These are phyloP conservation scores for Picochlorum costavermella DNA, from an alignment of 139 green algal genomes.

Conservation along the genomic window DNA sequence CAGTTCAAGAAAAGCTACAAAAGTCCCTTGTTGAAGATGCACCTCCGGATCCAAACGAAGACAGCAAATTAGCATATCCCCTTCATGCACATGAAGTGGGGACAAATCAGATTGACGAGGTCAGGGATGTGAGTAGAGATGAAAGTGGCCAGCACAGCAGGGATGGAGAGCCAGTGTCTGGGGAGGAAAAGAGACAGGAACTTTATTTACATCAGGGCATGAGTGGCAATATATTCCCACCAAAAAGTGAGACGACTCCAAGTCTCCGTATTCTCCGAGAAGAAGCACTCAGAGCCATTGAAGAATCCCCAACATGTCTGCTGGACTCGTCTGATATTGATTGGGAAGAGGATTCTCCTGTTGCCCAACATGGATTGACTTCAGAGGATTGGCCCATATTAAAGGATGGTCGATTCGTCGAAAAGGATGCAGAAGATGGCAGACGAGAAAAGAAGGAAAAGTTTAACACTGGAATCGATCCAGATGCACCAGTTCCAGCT, in stretches of 20 bases:
- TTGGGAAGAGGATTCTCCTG: constrained; percentile 6
- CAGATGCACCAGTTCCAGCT: background rate
- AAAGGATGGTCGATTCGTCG: background rate
- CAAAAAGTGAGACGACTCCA: constrained; percentile 3
- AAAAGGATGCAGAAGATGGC: background rate
- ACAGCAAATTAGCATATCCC: background rate
- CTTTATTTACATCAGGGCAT: too few species aligned
- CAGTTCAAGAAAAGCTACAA: constrained; percentile 29
- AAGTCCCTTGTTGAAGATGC: background rate
- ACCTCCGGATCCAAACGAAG: background rate
- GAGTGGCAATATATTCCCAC: background rate
- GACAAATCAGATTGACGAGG: background rate
- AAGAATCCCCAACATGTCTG: constrained; percentile 13
- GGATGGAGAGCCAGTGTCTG: background rate
- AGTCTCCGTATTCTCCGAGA: background rate
- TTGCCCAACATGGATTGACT: background rate
- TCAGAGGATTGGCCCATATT: constrained; percentile 1
- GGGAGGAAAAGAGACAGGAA: background rate
- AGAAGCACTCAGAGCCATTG: background rate
- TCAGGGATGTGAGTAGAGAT: background rate
- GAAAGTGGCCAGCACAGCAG: background rate
- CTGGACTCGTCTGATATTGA: constrained; percentile 18
- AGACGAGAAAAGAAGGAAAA: background rate
- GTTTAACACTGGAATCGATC: background rate
- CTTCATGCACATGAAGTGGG: background rate